phyloP scores from a whole-genome alignment of 306 rosid genomes.

The Sindora glabra region DNA sequence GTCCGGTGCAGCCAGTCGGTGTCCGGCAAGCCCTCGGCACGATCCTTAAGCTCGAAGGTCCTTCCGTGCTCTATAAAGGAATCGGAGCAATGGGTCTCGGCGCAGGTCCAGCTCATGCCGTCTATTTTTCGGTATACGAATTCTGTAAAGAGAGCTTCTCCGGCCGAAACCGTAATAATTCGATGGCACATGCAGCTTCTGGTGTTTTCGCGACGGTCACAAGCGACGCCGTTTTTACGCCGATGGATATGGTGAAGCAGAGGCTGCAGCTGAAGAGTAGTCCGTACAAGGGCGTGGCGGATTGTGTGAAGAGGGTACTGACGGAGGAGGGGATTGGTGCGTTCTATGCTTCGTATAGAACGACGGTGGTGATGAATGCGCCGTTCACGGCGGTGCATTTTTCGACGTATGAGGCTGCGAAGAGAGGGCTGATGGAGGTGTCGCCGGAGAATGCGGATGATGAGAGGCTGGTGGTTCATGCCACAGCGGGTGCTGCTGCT shows the following conservation, averaged over 20 bases:
- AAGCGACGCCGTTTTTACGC: slow-evolving; percentile 49
- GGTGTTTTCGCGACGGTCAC: slow-evolving; percentile 48
- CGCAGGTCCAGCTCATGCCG: slow-evolving; percentile 58
- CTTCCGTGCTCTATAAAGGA: slow-evolving; percentile 38
- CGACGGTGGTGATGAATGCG: slow-evolving; percentile 60
- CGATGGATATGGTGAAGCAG: slow-evolving; percentile 64
- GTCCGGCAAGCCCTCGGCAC: slow-evolving; percentile 41
- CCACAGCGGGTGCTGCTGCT: slow-evolving; percentile 67
- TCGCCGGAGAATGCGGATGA: slow-evolving; percentile 36
- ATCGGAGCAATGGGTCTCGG: slow-evolving; percentile 53
- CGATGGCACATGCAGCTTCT: slow-evolving; percentile 33
- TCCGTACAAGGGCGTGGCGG: slow-evolving; percentile 40
- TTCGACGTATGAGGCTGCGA: slow-evolving; percentile 45
- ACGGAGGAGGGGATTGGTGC: slow-evolving; percentile 41
- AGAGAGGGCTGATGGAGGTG: slow-evolving; percentile 32
- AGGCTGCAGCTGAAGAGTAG: slow-evolving; percentile 40
- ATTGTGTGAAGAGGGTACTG: slow-evolving; percentile 38
- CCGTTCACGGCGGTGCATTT: slow-evolving; percentile 64
- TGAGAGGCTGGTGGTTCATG: slow-evolving; percentile 48
- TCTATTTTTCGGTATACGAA: slow-evolving; percentile 48
- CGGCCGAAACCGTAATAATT: slow-evolving; percentile 18
- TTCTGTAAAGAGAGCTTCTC: slow-evolving; percentile 28
- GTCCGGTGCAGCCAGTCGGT: slow-evolving; percentile 33
- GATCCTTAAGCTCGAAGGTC: slow-evolving; percentile 33
- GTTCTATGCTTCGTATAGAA: slow-evolving; percentile 42